A percentile compares a stretch with the other conserved stretches of the same genome.
phyloP scores from a whole-genome alignment of 2,329 filamentous ascomycete genomes.

The Trichophaea hybrida region DNA sequence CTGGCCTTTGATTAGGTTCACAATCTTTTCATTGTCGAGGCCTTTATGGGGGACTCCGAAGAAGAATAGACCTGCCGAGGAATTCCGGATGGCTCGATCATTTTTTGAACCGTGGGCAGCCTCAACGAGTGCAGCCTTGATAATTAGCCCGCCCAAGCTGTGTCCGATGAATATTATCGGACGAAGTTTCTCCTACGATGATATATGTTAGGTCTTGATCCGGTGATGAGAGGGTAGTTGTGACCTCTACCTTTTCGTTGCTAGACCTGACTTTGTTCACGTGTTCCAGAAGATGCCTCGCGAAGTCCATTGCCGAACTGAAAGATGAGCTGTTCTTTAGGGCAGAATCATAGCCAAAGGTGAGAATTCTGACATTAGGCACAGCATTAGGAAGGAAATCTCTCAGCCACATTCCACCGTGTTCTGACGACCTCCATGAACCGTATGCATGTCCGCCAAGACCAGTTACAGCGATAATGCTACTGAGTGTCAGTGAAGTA shows the following conservation, averaged over 20 bases:
- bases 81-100: neutral
- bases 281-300: neutral
- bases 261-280: slow-evolving; percentile 5
- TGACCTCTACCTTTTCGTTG: slow-evolving; percentile 26
- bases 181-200: neutral
- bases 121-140: neutral
- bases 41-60: neutral
- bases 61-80: neutral
- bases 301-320: neutral
- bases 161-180: slow-evolving; percentile 4
- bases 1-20: neutral
- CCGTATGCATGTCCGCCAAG: neutral
- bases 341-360: neutral
- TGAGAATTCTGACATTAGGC: neutral
- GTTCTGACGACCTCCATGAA: neutral
- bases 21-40: neutral
- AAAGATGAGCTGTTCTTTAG: neutral
- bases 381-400: neutral
- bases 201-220: neutral
- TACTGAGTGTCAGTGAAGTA: slow-evolving; percentile 1
- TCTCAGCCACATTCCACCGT: neutral
- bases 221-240: neutral
- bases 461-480: neutral
- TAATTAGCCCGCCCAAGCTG: neutral
- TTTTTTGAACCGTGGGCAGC: neutral